Percentiles rank a stretch among this genome's conserved stretches.
phyloP scores from a whole-genome alignment of 2,329 filamentous ascomycete genomes.

The Fusarium stilboides region DNA sequence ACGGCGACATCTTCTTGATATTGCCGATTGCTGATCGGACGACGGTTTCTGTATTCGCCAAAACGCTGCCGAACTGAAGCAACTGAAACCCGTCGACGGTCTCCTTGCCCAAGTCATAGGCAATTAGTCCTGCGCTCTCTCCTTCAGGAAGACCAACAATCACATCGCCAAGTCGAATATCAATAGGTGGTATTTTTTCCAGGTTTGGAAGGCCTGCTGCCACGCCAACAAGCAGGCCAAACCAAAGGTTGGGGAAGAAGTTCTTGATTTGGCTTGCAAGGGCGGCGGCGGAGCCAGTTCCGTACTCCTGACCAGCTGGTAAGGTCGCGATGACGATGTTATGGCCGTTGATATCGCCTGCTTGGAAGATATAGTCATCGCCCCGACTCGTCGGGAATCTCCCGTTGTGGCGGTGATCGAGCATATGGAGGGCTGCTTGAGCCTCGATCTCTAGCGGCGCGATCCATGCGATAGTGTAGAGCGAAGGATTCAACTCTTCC shows the following conservation, averaged over 20 bases:
- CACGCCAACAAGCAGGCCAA: conserved; percentile 57
- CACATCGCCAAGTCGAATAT: conserved; percentile 59
- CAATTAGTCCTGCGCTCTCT: conserved; percentile 48
- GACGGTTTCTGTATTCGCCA: conserved; percentile 51
- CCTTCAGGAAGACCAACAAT: conserved; percentile 51
- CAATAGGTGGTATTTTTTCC: conserved; percentile 40
- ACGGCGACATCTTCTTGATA: conserved; percentile 48
- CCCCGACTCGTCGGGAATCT: conserved; percentile 51
- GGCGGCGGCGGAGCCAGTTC: conserved; percentile 53
- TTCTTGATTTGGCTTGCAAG: conserved; percentile 55
- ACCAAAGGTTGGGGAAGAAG: conserved; percentile 56
- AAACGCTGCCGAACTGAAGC: conserved; percentile 44
- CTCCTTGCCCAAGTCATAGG: conserved; percentile 56
- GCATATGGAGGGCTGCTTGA: conserved; percentile 53
- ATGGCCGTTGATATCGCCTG: conserved; percentile 55
- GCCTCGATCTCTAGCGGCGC: conserved; percentile 57
- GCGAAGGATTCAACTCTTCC: conserved; percentile 22
- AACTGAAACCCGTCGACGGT: conserved; percentile 48
- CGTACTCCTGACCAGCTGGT: conserved; percentile 53
- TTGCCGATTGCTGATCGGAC: conserved; percentile 55
- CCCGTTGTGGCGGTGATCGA: conserved; percentile 54
- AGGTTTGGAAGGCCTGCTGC: conserved; percentile 55
- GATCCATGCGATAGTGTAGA: conserved; percentile 57
- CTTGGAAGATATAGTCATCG: conserved; percentile 56
- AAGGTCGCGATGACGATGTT: conserved; percentile 56